phyloP scores from a whole-genome alignment of 352 stramenopile genomes.

The Phytophthora sansomeana region DNA sequence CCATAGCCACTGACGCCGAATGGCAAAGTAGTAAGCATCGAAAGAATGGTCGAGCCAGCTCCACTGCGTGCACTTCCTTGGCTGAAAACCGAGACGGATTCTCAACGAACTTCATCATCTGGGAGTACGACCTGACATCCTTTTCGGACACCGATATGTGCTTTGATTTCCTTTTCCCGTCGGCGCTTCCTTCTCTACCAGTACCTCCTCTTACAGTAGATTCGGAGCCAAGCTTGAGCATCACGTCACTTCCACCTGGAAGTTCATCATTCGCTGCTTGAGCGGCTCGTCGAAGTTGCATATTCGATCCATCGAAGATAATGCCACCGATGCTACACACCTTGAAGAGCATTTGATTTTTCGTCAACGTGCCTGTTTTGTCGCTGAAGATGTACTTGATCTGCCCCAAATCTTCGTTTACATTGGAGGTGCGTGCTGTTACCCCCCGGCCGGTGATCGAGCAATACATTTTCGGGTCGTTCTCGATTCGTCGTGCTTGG shows the following conservation, averaged over 20 bases:
- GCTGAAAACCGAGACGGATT: conserved; percentile 55
- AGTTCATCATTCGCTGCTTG: conserved; percentile 42
- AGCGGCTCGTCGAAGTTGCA: conserved; percentile 55
- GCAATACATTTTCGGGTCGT: conserved; percentile 72
- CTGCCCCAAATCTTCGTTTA: conserved; percentile 96
- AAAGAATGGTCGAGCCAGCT: conserved; percentile 80
- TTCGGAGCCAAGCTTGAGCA: conserved; percentile 28
- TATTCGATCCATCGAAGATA: conserved; percentile 86
- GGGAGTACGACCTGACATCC: conserved; percentile 69
- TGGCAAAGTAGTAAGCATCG: conserved; percentile 84
- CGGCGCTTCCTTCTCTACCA: conserved; percentile 17
- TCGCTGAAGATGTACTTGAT: conserved; percentile 99
- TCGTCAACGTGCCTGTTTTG: conserved; percentile 99
- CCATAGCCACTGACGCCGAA: conserved; percentile 69
- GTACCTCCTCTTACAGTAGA: conserved; percentile 8
- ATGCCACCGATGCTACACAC: conserved; percentile 92
- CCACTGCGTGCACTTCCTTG: conserved; percentile 64
- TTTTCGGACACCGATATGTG: conserved; percentile 70
- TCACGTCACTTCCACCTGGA: conserved; percentile 21
- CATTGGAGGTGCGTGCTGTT: conserved; percentile 92
- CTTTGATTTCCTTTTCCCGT: conserved; percentile 40
- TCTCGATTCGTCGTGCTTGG: conserved; percentile 94
- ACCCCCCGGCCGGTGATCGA: conserved; percentile 63
- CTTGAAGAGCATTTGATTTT: conserved; percentile 99
- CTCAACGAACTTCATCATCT: conserved; percentile 76